These are phyloP conservation scores for Haematococcus sp. DNA, from an alignment of 139 green algal species.

Conservation along the genomic window DNA sequence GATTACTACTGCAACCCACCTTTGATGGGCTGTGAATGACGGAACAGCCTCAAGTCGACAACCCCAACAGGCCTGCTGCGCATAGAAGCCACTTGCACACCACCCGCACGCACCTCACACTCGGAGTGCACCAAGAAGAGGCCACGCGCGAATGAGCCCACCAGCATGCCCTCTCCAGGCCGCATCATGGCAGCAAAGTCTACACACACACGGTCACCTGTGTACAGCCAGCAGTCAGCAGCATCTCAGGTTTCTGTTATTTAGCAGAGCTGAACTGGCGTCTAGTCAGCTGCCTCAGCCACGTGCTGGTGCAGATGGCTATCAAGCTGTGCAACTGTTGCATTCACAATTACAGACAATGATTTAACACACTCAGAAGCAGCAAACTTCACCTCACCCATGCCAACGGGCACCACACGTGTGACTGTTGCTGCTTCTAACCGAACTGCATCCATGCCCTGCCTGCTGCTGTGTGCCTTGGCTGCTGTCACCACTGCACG, in stretches of 20 bases:
- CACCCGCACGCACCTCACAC: conserved; percentile 45
- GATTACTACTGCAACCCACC: no score
- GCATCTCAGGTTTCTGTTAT: not conserved
- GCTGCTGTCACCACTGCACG: not conserved
- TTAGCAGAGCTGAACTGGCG: not conserved
- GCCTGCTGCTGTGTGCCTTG: not conserved
- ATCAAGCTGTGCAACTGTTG: no score
- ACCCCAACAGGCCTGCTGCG: no score
- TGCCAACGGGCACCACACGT: conserved; percentile 15
- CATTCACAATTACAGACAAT: no score
- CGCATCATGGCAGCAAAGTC: conserved; percentile 71
- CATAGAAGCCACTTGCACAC: no score
- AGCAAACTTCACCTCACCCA: conserved; percentile 1
- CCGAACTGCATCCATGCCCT: not conserved
- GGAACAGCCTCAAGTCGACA: not conserved
- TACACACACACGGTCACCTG: conserved; percentile 86
- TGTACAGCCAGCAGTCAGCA: not conserved
- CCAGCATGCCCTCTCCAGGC: conserved; percentile 86
- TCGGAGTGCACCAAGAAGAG: conserved; percentile 91
- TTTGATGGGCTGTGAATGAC: not conserved
- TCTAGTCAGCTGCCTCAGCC: not conserved
- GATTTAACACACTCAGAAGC: no score
- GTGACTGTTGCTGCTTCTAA: conserved; percentile 19
- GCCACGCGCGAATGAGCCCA: conserved; percentile 80
- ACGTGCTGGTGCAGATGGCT: no score